phyloP scores from a whole-genome alignment of 2,329 filamentous ascomycete genomes.

The Trichoderma atrobrunneum region DNA sequence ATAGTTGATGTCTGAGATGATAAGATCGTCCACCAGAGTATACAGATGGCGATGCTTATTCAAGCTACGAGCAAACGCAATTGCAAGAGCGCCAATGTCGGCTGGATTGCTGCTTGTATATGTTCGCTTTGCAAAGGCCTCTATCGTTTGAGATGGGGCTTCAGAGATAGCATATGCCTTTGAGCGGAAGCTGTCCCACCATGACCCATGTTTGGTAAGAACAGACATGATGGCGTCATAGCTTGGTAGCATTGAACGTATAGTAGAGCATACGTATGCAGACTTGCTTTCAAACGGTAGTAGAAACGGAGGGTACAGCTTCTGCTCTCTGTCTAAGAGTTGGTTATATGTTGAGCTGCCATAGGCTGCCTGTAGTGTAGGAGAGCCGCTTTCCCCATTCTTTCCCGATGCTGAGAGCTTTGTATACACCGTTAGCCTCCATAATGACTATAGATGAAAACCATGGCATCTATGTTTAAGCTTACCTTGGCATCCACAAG shows the following conservation, averaged over 20 bases:
- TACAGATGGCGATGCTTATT: slow-evolving; percentile 32
- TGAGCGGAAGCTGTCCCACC: slow-evolving; percentile 42
- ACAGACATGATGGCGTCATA: slow-evolving; percentile 23
- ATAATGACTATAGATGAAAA: background rate
- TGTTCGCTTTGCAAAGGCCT: slow-evolving; percentile 37
- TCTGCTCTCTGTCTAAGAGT: background rate
- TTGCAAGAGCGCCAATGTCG: slow-evolving; percentile 38
- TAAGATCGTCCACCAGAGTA: slow-evolving; percentile 38
- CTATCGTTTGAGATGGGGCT: slow-evolving; percentile 30
- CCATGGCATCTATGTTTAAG: background rate
- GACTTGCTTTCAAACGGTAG: background rate
- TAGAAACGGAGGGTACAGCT: background rate
- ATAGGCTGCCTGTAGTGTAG: background rate
- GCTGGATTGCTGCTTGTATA: slow-evolving; percentile 37
- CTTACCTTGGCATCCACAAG: slow-evolving; percentile 16
- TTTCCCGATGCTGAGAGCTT: background rate
- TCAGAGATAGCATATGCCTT: slow-evolving; percentile 39
- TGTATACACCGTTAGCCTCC: background rate
- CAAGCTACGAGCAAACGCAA: slow-evolving; percentile 35
- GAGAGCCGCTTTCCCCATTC: background rate
- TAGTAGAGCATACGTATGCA: slow-evolving; percentile 15
- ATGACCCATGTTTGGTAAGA: slow-evolving; percentile 31
- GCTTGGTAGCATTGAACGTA: slow-evolving; percentile 23
- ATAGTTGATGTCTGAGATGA: slow-evolving; percentile 41
- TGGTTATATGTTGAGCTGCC: background rate